A percentile compares a stretch with the other conserved stretches of the same genome.
phyloP scores from a whole-genome alignment of 192 early-diverging fungal species.

The Backusella luteola region DNA sequence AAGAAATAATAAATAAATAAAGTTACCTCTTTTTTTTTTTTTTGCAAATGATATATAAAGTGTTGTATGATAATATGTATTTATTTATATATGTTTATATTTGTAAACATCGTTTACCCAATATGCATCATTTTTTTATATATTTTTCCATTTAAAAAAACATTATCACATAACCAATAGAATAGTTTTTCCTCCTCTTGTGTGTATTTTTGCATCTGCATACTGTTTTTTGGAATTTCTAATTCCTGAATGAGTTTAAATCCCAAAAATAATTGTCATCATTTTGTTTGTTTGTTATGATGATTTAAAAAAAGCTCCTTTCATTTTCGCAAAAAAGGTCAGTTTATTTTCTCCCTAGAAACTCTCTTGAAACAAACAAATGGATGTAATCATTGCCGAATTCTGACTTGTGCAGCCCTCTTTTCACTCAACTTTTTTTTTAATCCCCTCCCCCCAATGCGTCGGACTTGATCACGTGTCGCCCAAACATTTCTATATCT shows the following conservation, averaged over 20 bases:
- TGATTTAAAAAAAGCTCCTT: slow-evolving; percentile 5
- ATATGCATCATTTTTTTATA: slow-evolving; percentile 5
- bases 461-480: background rate
- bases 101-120: background rate
- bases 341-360: background rate
- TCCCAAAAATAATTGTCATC: background rate
- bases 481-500: background rate
- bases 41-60: background rate
- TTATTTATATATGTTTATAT: background rate
- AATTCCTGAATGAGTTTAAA: background rate
- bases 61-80: background rate
- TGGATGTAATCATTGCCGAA: slow-evolving; percentile 1
- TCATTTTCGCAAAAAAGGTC: background rate
- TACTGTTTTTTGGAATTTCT: background rate
- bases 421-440: background rate
- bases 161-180: background rate
- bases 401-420: slow-evolving; percentile 3
- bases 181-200: background rate
- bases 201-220: background rate
- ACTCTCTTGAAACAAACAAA: background rate
- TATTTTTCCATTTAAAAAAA: background rate
- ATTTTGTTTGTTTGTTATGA: background rate
- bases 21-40: background rate
- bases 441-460: background rate
- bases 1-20: background rate